Base-by-base conservation (phyloP, 306 rosid species). In the Boehmeria nivea region DNA sequence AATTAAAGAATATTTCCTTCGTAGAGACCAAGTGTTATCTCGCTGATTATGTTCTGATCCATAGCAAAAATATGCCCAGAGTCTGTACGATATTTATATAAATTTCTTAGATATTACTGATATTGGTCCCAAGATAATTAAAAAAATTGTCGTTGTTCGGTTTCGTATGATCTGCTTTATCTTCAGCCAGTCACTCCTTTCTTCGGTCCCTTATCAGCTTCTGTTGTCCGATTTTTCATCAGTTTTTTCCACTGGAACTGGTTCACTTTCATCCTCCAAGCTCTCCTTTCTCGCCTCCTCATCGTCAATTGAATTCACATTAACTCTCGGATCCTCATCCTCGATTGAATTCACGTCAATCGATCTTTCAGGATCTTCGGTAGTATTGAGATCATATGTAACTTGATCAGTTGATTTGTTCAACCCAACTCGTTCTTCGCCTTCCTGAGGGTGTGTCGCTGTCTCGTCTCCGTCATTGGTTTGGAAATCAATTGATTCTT, bases 351-450 rank as follows among this genome's bases (percentile, higher is more conserved):
- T 48, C 17, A 33, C 60, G 65, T 60, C 42, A 8, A 3, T 47
- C 18, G 52, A 64, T 58, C 56, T 70, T 61, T 72, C 50, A 27
- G 50, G 64, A 60, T 53, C 80, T 59, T 65, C 60, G 13, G 45
- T 70, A 7, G 70, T 53, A 28, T 63, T 45, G 59, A 47, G 69
- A 58, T 67, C 75, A 42, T 60, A 43, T 59, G 70, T 34, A 26
- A 44, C 66, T 18, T 38, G 78, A 43, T 75, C 80, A 60, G 58
- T 63, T 50, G 49, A 59, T 66, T 66, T 23, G 19, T 63, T 56
- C 28, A 2, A 36, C 26, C 6, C 40, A 22, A 17, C 39, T 22
- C 13, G 3, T 1, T 1, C 56, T 50, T 33, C 65, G 17, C 36
- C 42, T 40, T 61, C 64, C 15, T 18, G 44, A 49, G 25, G 33